phyloP scores from a whole-genome alignment of 768 basidiomycete species.

The Mycena vulgaris region DNA sequence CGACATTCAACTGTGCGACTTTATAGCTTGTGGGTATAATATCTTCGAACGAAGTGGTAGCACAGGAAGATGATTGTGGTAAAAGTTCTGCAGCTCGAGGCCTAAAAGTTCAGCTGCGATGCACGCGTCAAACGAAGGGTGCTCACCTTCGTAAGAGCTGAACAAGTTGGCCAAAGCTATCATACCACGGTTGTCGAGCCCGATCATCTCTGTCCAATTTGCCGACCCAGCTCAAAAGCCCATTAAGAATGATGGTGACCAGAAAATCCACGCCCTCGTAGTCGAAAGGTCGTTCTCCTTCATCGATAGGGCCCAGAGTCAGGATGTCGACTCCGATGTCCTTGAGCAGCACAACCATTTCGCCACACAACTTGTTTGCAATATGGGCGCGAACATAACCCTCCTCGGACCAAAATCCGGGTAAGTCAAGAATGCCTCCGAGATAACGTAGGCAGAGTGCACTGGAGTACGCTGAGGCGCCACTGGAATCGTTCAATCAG shows the following conservation, averaged over 20 bases:
- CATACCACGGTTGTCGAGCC: not conserved
- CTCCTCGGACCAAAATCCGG: not conserved
- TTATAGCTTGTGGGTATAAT: not conserved
- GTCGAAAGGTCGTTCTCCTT: not conserved
- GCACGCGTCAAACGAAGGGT: not conserved
- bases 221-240: not conserved
- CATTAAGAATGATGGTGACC: not conserved
- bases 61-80: not conserved
- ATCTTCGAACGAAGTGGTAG: not conserved
- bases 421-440: not conserved
- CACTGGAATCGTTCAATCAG: not conserved
- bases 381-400: not conserved
- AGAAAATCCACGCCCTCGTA: slow-evolving; percentile 6
- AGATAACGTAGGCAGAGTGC: slow-evolving; percentile 1
- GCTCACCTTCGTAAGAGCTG: slow-evolving; percentile 8
- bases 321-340: not conserved
- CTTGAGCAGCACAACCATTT: not conserved
- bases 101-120: not conserved
- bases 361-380: not conserved
- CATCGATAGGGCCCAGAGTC: not conserved
- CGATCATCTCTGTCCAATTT: not conserved
- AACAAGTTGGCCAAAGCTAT: not conserved
- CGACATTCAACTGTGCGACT: not conserved
- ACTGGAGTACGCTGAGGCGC: not conserved
- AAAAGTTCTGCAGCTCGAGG: not conserved